Evolutionary conservation across 305 asterid species (phyloP).

Genomic region (Petunia hybrid): DNA sequence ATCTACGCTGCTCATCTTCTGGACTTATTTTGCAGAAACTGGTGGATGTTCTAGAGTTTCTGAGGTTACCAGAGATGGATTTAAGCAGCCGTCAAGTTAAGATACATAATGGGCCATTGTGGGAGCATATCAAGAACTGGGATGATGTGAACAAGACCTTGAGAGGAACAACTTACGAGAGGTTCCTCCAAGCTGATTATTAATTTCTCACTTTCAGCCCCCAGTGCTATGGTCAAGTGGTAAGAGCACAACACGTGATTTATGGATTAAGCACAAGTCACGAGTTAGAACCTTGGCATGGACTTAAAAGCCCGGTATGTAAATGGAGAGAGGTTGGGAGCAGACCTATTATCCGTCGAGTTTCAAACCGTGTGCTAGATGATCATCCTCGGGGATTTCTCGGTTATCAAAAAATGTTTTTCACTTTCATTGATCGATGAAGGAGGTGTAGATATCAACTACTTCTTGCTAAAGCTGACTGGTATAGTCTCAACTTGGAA

Average conservation of each 20-base stretch:
- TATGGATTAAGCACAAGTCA: neutral
- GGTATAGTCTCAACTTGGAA: slow-evolving; percentile 35
- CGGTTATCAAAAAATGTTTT: neutral
- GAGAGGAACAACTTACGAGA: slow-evolving; percentile 69
- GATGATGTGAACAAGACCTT: slow-evolving; percentile 65
- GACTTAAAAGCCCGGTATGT: neutral
- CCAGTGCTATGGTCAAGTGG: neutral
- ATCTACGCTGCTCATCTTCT: slow-evolving; percentile 27
- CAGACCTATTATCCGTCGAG: too few species aligned
- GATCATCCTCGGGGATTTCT: neutral
- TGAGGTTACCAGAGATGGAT: slow-evolving; percentile 65
- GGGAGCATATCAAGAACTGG: slow-evolving; percentile 78
- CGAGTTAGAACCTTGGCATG: neutral
- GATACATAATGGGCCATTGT: slow-evolving; percentile 79
- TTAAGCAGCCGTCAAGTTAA: slow-evolving; percentile 81
- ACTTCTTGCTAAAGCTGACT: slow-evolving; percentile 26
- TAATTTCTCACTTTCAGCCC: slow-evolving; percentile 13
- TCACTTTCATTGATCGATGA: slow-evolving; percentile 40
- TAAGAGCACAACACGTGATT: neutral
- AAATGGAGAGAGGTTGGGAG: neutral
- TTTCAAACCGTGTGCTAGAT: neutral
- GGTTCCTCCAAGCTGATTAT: slow-evolving; percentile 65
- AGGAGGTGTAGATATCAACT: slow-evolving; percentile 39
- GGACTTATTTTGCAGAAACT: slow-evolving; percentile 57
- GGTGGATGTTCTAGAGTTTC: slow-evolving; percentile 62